These are phyloP conservation scores for Pythium myriotylum DNA, from an alignment of 352 stramenopile species.

Conservation along the genomic window DNA sequence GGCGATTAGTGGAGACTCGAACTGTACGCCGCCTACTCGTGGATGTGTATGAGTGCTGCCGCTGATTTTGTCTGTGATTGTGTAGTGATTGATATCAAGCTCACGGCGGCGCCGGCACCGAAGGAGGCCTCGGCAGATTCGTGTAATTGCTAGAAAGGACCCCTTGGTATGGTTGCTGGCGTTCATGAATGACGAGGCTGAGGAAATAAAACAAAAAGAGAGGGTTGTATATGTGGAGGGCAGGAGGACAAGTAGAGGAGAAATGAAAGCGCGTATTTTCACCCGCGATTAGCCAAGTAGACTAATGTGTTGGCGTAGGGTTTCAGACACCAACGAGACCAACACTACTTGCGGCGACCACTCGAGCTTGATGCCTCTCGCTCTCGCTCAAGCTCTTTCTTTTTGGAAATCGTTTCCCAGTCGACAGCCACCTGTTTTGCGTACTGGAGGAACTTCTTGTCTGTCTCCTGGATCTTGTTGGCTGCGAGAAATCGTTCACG, in stretches of 20 bases:
- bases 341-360: slow-evolving; percentile 53
- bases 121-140: slow-evolving; percentile 75
- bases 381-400: slow-evolving; percentile 89
- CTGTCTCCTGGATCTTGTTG: slow-evolving; percentile 87
- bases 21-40: slow-evolving; percentile 58
- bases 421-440: slow-evolving; percentile 85
- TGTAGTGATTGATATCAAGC: slow-evolving; percentile 89
- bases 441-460: slow-evolving; percentile 90
- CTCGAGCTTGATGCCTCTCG: slow-evolving; percentile 58
- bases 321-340: not conserved
- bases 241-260: slow-evolving; percentile 20
- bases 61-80: slow-evolving; percentile 3
- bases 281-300: not conserved
- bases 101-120: slow-evolving; percentile 73
- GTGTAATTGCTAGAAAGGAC: slow-evolving; percentile 62
- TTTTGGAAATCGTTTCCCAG: slow-evolving; percentile 89
- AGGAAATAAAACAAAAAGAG: slow-evolving; percentile 4
- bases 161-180: not conserved
- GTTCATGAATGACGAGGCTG: not conserved
- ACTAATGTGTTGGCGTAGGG: slow-evolving; percentile 7
- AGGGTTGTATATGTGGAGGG: slow-evolving; percentile 12
- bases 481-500: slow-evolving; percentile 85
- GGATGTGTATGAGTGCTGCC: slow-evolving; percentile 1
- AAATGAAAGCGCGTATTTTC: slow-evolving; percentile 27
- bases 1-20: slow-evolving; percentile 85